Evolutionary conservation across 192 early-diverging fungal species (phyloP).

Genomic region (Coemansia sp.): DNA sequence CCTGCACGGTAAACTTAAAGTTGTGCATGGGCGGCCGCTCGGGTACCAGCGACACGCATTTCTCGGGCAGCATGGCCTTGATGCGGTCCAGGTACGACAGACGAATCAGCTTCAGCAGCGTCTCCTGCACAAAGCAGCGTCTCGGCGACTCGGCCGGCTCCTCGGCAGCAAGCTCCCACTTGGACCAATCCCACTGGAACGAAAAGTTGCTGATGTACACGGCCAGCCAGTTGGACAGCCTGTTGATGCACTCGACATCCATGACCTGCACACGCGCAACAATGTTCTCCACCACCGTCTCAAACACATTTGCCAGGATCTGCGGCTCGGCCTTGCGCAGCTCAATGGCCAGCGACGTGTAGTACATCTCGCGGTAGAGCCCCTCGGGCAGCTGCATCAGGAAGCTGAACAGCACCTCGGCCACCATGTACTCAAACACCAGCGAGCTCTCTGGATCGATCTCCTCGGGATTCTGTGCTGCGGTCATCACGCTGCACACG

Average conservation of each 20-base stretch:
- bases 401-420: slow-evolving; percentile 57
- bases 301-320: slow-evolving; percentile 30
- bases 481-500: slow-evolving; percentile 44
- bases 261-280: slow-evolving; percentile 16
- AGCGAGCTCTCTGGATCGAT: slow-evolving; percentile 35
- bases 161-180: slow-evolving; percentile 55
- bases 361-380: slow-evolving; percentile 47
- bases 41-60: slow-evolving; percentile 59
- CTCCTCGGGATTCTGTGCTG: slow-evolving; percentile 28
- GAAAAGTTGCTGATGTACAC: slow-evolving; percentile 93
- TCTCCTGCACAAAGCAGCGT: slow-evolving; percentile 74
- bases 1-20: slow-evolving; percentile 64
- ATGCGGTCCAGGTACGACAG: slow-evolving; percentile 90
- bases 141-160: slow-evolving; percentile 22
- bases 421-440: slow-evolving; percentile 54
- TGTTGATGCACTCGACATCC: slow-evolving; percentile 81
- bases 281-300: slow-evolving; percentile 26
- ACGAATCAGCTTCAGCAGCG: slow-evolving; percentile 79
- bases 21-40: slow-evolving; percentile 61
- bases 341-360: slow-evolving; percentile 50
- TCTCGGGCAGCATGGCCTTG: slow-evolving; percentile 68
- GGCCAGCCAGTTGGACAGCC: slow-evolving; percentile 85
- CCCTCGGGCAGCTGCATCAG: slow-evolving; percentile 59
- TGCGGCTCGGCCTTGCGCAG: slow-evolving; percentile 52
- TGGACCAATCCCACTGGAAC: slow-evolving; percentile 84